Base-by-base conservation (phyloP, 768 basidiomycete genomes). In the Holtermanniella nyarrowii region DNA sequence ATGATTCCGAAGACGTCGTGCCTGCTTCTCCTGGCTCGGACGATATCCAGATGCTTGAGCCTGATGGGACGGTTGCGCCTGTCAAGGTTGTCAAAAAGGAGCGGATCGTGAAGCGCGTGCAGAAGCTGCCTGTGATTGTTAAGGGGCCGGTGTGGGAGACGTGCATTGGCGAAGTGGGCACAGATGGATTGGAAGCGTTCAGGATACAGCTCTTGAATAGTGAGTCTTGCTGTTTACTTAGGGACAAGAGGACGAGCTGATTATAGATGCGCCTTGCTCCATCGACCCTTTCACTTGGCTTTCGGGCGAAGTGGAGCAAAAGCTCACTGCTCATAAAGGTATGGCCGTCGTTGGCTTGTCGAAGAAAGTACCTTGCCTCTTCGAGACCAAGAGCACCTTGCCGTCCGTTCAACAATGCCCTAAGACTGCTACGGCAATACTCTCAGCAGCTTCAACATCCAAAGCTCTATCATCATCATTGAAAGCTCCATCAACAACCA, bases 141-240 rank as follows among this genome's bases (percentile, higher is more conserved):
- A 88, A 83, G 68, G 90, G 90, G 2, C 88, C 90, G 24, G 78
- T 78, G 52, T 90, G 84, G 82, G 89, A 93, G 68, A 69, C 75
- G 1, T 69, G 67, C 11, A 74, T 91, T 53, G 85, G 85, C 2
- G 72, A 77, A 18, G 83, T 83, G 62, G 76, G 78, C 41, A 80
- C 82, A 54, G 81, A 83, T 42, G 78, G 82, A 4, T 84, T 93
- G 69, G 79, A 79, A 24, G 73, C 77, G 22, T 90, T 88, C 63
- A 77, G 79, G 44, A 82, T 93, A 57, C 84, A 84, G 59, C 71
- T 90, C 10, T 78, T 96, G 63, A 93, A 95, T 63, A 88, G 91
- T 86, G 65, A 55, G 77, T 58, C 11, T 27, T 43, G n/a, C 31
- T n/a, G n/a, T 51, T 7, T 37, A 37, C 42, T 10, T 21, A 25